Evolutionary conservation across 148 eudicot species (phyloP).

Genomic region (Drosera capensis): DNA sequence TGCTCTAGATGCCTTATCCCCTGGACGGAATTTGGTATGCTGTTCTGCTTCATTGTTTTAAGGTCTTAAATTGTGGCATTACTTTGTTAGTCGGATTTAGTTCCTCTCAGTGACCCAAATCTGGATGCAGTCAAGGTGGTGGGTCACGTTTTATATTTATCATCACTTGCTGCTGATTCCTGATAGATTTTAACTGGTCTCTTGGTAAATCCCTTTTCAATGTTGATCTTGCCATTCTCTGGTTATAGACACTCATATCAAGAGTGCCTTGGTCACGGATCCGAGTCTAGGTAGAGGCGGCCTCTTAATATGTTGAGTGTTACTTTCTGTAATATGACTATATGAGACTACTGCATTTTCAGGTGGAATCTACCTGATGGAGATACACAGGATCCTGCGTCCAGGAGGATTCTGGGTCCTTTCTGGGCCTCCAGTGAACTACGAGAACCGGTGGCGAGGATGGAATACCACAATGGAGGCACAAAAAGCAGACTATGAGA

Average conservation of each 20-base stretch:
- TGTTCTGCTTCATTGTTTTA: neutral
- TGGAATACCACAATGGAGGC: constrained; percentile 89
- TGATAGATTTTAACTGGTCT: too few relatives aligned
- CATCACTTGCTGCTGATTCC: too few relatives aligned
- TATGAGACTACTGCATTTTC: neutral
- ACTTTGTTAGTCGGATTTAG: neutral
- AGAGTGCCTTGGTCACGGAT: too few relatives aligned
- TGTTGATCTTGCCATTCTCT: too few relatives aligned
- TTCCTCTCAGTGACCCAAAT: neutral
- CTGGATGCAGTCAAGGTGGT: too few relatives aligned
- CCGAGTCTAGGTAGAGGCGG: neutral
- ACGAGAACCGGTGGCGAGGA: constrained; percentile 73
- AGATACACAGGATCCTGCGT: constrained; percentile 78
- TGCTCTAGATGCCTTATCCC: constrained; percentile 95
- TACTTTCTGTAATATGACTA: neutral
- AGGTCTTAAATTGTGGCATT: neutral
- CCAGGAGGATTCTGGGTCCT: constrained; percentile 99
- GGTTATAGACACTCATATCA: too few relatives aligned
- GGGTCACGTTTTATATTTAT: too few relatives aligned
- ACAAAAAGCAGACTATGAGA: constrained; percentile 65
- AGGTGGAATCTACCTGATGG: constrained; percentile 96
- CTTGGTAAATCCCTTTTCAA: too few relatives aligned
- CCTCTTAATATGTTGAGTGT: neutral
- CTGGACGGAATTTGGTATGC: constrained; percentile 85
- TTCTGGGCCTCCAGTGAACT: constrained; percentile 95